These are phyloP conservation scores for Arctium minus DNA, from an alignment of 129 eudicot genomes.

Conservation along the genomic window DNA sequence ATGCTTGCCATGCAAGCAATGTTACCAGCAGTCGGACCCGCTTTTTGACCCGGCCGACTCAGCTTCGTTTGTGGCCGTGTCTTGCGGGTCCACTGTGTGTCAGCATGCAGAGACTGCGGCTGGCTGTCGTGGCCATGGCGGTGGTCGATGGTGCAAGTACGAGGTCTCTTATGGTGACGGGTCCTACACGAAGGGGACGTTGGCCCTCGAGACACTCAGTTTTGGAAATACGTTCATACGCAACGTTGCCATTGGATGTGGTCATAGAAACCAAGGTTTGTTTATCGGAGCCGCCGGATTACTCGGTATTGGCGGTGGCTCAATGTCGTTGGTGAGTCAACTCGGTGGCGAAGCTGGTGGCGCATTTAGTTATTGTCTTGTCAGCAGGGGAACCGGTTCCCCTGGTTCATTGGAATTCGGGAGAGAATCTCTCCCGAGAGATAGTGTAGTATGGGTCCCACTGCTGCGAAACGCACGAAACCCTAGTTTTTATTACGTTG, in stretches of 20 bases:
- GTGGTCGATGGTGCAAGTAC: slow-evolving; percentile 64
- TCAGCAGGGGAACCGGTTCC: slow-evolving; percentile 63
- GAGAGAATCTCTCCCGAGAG: slow-evolving; percentile 55
- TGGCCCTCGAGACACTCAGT: slow-evolving; percentile 71
- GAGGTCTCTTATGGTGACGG: slow-evolving; percentile 79
- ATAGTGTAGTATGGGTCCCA: slow-evolving; percentile 83
- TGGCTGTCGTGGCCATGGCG: slow-evolving; percentile 61
- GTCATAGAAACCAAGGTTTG: slow-evolving; percentile 78
- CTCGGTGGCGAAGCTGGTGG: slow-evolving; percentile 71
- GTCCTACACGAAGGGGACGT: slow-evolving; percentile 74
- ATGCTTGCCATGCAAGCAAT: slow-evolving; percentile 79
- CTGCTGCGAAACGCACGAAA: slow-evolving; percentile 45
- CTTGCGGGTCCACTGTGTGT: slow-evolving; percentile 68
- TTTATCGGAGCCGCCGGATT: slow-evolving; percentile 86
- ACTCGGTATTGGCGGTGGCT: slow-evolving; percentile 80
- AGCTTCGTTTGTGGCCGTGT: slow-evolving; percentile 56
- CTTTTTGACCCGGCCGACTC: slow-evolving; percentile 79
- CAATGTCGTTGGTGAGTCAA: slow-evolving; percentile 87
- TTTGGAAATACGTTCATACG: slow-evolving; percentile 45
- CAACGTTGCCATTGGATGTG: slow-evolving; percentile 87
- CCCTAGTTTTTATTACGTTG: slow-evolving; percentile 75
- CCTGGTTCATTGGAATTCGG: slow-evolving; percentile 78
- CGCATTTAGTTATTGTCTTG: slow-evolving; percentile 79
- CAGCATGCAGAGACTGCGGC: slow-evolving; percentile 57
- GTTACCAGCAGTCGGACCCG: slow-evolving; percentile 85